Evolutionary conservation across 2,329 filamentous ascomycete species (phyloP).

Genomic region (Ascochyta fabae): DNA sequence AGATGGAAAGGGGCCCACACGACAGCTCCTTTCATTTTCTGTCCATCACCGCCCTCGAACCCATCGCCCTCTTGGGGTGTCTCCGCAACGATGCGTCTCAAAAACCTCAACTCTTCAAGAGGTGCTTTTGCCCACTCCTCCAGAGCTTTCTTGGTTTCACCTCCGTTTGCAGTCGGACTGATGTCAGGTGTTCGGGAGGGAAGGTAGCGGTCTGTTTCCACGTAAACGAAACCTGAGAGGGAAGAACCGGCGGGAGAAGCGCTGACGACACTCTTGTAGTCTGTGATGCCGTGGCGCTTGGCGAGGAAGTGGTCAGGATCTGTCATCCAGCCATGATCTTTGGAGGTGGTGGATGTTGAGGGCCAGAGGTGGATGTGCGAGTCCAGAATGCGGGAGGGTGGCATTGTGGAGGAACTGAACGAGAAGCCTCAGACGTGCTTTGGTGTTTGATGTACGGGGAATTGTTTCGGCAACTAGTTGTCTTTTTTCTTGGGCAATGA

Average conservation of each 20-base stretch:
- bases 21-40: constrained; percentile 71
- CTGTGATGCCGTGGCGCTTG: constrained; percentile 67
- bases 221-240: constrained; percentile 73
- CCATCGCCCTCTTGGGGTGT: constrained; percentile 68
- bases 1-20: constrained; percentile 86
- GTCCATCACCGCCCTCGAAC: constrained; percentile 52
- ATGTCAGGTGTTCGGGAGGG: constrained; percentile 18
- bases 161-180: neutral
- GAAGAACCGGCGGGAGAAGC: constrained; percentile 15
- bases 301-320: constrained; percentile 60
- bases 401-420: neutral
- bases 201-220: constrained; percentile 76
- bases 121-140: constrained; percentile 69
- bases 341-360: constrained; percentile 63
- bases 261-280: constrained; percentile 58
- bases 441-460: neutral
- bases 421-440: neutral
- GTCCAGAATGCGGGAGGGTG: constrained; percentile 56
- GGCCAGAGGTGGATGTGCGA: constrained; percentile 92
- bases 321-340: constrained; percentile 73
- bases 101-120: constrained; percentile 73
- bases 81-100: constrained; percentile 71
- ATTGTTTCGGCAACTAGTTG: neutral
- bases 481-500: neutral
- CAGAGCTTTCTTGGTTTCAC: constrained; percentile 25